Evolutionary conservation across 2,329 filamentous ascomycete genomes (phyloP).

Genomic region (Botrytis byssoidea): DNA sequence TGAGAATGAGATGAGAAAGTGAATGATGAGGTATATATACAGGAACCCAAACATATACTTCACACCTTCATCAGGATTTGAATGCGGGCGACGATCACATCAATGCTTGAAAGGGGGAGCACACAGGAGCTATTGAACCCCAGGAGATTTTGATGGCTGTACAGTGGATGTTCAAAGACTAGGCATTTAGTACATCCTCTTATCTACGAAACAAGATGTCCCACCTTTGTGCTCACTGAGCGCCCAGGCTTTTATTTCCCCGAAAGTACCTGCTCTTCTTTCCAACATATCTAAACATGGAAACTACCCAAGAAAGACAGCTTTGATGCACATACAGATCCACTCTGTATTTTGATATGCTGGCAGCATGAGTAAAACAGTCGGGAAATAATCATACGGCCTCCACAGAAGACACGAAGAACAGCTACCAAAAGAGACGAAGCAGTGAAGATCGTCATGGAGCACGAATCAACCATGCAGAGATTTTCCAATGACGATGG

Average conservation of each 20-base stretch:
- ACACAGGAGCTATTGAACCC: background rate
- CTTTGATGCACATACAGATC: background rate
- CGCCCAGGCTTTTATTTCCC: background rate
- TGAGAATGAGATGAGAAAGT: background rate
- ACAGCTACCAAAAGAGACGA: background rate
- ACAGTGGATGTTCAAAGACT: background rate
- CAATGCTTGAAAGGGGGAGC: background rate
- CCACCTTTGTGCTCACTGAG: background rate
- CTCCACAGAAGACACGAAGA: background rate
- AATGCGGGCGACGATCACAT: background rate
- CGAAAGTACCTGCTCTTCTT: background rate
- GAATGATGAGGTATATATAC: background rate
- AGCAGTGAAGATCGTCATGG: background rate
- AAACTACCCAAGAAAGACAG: background rate
- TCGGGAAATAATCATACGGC: background rate
- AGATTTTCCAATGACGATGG: background rate
- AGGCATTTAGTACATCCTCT: background rate
- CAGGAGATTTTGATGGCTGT: background rate
- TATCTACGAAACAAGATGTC: background rate
- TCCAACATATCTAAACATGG: background rate
- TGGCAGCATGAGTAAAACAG: background rate
- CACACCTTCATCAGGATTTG: background rate
- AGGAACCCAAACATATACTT: background rate
- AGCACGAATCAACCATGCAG: background rate
- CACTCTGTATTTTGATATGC: background rate